phyloP scores from a whole-genome alignment of 2,329 filamentous ascomycete species.

The Fusarium ambrosium region DNA sequence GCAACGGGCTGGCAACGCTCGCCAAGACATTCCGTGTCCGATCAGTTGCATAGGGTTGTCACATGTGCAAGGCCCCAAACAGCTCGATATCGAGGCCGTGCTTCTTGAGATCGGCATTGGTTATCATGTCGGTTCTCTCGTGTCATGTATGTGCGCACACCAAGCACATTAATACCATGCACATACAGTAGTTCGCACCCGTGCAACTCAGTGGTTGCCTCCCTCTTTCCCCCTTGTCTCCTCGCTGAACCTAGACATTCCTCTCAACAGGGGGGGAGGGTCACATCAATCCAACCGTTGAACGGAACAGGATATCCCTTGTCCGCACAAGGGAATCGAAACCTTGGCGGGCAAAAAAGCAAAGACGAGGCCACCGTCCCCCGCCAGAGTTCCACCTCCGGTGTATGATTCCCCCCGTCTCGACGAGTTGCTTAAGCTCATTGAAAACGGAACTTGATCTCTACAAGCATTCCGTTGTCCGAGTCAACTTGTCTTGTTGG shows the following conservation, averaged over 20 bases:
- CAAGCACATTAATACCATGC: neutral
- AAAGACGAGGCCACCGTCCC: slow-evolving; percentile 13
- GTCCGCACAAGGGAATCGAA: slow-evolving; percentile 6
- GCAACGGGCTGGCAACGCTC: neutral
- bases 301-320: slow-evolving; percentile 9
- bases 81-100: neutral
- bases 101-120: neutral
- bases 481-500: slow-evolving; percentile 16
- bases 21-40: neutral
- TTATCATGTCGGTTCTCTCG: neutral
- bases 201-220: neutral
- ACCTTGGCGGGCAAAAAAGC: slow-evolving; percentile 6
- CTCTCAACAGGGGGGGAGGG: slow-evolving; percentile 1
- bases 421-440: neutral
- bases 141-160: neutral
- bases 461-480: slow-evolving; percentile 18
- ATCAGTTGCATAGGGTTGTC: neutral
- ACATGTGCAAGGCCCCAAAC: neutral
- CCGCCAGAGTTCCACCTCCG: slow-evolving; percentile 14
- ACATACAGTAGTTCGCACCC: neutral
- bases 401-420: slow-evolving; percentile 3
- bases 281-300: slow-evolving; percentile 22
- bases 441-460: slow-evolving; percentile 7
- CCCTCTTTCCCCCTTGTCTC: neutral
- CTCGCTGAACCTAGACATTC: neutral